Base-by-base conservation (phyloP, 1,139 yeast genomes). In the Suhomyces choctaworum region DNA sequence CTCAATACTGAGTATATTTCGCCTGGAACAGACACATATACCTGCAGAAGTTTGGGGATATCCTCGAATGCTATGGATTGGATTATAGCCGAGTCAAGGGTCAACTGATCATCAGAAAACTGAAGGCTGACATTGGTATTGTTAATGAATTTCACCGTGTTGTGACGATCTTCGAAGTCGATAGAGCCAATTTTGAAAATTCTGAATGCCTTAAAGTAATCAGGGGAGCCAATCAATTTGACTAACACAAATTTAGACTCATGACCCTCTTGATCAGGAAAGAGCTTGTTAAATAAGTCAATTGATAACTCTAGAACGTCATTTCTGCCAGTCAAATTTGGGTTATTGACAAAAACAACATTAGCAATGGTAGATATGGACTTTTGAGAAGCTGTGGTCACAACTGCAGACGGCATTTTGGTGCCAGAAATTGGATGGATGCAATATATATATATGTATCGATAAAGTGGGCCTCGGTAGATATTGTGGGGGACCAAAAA, bases 221-320 rank as follows among this genome's bases (percentile, higher is more conserved):
- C 70, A 0, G 78, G 76, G 1, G 72, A 60, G 0, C 80, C 80
- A 22, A 72, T 42, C 19, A 72, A 53, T 46, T 66, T 66, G 29
- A 69, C 56, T 41, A 63, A 48, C 1, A 66, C 60, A 40, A 44
- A 66, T 25, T 48, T 49, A 19, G 46, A 36, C 12, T 45, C 44
- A 4, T 31, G 30, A 14, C 44, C 42, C 3, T 51, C 42, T 19
- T 37, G 44, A 12, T 41, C 44, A 2, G 69, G 69, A 45, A 66
- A 70, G 25, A 70, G 41, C 31, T 58, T 52, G 22, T 52, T 44
- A 41, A 52, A 66, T 14, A 69, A 50, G 30, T 66, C 72, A 41
- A 55, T 50, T 7, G 74, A 64, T 2, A 70, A 31, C 29, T 64
- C 60, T 6, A 70, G 50, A 4, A 51, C 40, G 41, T 70, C 73